Conservation (phyloP, 2,329 filamentous ascomycete genomes). For the Aspergillus clavatus region DNA sequence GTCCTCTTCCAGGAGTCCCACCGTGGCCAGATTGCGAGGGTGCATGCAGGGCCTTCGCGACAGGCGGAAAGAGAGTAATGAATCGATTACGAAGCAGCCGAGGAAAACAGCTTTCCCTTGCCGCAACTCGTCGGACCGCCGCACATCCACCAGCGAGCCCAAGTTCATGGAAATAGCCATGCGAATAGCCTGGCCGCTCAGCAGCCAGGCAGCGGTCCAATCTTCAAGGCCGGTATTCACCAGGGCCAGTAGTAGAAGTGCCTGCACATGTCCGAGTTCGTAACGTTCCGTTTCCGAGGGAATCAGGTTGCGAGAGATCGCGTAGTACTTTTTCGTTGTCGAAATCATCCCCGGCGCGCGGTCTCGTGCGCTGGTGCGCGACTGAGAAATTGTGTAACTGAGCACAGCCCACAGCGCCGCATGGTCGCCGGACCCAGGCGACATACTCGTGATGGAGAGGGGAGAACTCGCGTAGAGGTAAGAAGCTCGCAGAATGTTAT, state of each 20-base stretch:
- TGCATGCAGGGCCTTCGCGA: conserved; percentile 44
- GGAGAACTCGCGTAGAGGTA: conserved; percentile 50
- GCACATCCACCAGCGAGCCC: conserved; percentile 21
- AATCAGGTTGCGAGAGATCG: conserved; percentile 33
- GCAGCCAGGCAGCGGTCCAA: conserved; percentile 50
- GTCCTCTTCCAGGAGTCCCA: conserved; percentile 57
- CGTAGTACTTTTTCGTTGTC: conserved; percentile 33
- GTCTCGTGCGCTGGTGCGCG: conserved; percentile 13
- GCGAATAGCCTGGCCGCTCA: conserved; percentile 50
- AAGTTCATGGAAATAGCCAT: conserved; percentile 41
- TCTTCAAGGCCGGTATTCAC: conserved; percentile 47
- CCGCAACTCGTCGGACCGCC: conserved; percentile 28
- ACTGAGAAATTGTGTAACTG: conserved; percentile 39
- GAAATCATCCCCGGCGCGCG: conserved; percentile 15
- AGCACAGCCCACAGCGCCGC: conserved; percentile 43
- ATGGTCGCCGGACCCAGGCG: conserved; percentile 38
- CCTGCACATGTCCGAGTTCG: conserved; percentile 42
- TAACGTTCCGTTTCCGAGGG: conserved; percentile 38
- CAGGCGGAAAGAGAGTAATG: conserved; percentile 47
- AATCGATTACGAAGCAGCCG: conserved; percentile 53
- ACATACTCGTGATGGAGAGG: conserved; percentile 23
- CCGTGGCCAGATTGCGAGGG: conserved; percentile 42
- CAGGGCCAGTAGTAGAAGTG: conserved; percentile 44
- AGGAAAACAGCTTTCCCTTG: conserved; percentile 44
- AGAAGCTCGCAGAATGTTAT: conserved; percentile 52